Evolutionary conservation across 192 early-diverging fungal genomes (phyloP).

Genomic region (Backusella liffmaniae): DNA sequence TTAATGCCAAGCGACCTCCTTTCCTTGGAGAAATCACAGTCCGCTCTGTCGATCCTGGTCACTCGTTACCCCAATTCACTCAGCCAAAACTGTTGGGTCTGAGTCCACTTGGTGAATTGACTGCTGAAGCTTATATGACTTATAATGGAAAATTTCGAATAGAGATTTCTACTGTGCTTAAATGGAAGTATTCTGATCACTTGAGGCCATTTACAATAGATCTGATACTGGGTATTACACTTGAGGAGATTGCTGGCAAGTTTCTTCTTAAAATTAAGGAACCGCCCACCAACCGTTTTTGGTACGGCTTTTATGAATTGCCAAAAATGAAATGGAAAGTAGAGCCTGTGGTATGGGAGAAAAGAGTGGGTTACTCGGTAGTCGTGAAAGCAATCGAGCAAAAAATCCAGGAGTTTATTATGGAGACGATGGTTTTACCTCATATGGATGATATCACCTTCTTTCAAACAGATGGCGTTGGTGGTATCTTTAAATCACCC

Average conservation of each 20-base stretch:
- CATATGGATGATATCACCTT: constrained; percentile 90
- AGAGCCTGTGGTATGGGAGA: constrained; percentile 82
- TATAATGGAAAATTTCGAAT: constrained; percentile 77
- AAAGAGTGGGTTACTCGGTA: constrained; percentile 70
- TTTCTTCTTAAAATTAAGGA: constrained; percentile 79
- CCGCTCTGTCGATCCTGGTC: constrained; percentile 75
- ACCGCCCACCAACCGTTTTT: constrained; percentile 81
- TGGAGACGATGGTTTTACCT: constrained; percentile 79
- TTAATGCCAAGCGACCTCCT: constrained; percentile 60
- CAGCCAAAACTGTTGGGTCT: constrained; percentile 71
- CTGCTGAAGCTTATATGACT: constrained; percentile 72
- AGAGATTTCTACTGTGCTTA: constrained; percentile 66
- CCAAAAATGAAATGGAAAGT: constrained; percentile 73
- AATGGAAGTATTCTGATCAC: constrained; percentile 42
- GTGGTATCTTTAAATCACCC: constrained; percentile 57
- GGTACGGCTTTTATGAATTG: constrained; percentile 84
- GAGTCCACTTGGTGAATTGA: constrained; percentile 65
- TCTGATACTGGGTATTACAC: constrained; percentile 72
- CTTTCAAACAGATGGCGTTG: constrained; percentile 60
- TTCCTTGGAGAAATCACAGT: constrained; percentile 84
- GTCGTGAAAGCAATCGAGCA: constrained; percentile 82
- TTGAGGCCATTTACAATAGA: constrained; percentile 64
- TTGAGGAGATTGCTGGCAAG: constrained; percentile 74
- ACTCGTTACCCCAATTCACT: constrained; percentile 80
- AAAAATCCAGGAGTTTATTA: constrained; percentile 80